Evolutionary conservation across 1,284 basidiomycete species (phyloP).

Genomic region (Hemileia vastatrix): DNA sequence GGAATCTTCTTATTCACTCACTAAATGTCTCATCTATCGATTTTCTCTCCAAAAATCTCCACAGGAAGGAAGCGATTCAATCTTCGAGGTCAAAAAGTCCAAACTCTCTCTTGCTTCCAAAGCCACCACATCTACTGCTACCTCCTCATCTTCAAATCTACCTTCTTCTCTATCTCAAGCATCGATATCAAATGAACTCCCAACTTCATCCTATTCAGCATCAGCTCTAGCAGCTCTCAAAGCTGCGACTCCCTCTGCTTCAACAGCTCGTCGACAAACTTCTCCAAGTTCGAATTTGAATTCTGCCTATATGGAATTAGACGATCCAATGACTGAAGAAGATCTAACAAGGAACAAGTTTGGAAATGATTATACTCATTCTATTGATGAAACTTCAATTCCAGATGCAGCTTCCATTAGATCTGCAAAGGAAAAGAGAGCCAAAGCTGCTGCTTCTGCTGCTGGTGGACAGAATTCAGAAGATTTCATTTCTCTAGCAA

Average conservation of each 20-base stretch:
- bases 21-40: no score
- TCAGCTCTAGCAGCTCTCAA: constrained; percentile 20
- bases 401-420: constrained; percentile 31
- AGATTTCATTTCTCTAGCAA: constrained; percentile 30
- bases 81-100: no score
- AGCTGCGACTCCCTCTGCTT: constrained; percentile 14
- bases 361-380: constrained; percentile 5
- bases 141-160: neutral
- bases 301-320: constrained; percentile 1
- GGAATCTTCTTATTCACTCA: no score
- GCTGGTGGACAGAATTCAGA: neutral
- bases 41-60: no score
- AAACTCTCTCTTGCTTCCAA: no score
- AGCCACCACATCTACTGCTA: neutral
- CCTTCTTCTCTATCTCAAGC: neutral
- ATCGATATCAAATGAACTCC: neutral
- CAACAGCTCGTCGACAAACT: neutral
- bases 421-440: constrained; percentile 33
- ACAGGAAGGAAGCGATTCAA: no score
- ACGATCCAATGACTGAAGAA: constrained; percentile 10
- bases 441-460: constrained; percentile 17
- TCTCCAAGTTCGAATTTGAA: neutral
- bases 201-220: constrained; percentile 3
- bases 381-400: constrained; percentile 14
- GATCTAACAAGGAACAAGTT: constrained; percentile 16